Evolutionary conservation across 75 land plant species (phyloP), one percentile per base, ranked within the genome.

Genomic region (Sequoia sempervirens): DNA sequence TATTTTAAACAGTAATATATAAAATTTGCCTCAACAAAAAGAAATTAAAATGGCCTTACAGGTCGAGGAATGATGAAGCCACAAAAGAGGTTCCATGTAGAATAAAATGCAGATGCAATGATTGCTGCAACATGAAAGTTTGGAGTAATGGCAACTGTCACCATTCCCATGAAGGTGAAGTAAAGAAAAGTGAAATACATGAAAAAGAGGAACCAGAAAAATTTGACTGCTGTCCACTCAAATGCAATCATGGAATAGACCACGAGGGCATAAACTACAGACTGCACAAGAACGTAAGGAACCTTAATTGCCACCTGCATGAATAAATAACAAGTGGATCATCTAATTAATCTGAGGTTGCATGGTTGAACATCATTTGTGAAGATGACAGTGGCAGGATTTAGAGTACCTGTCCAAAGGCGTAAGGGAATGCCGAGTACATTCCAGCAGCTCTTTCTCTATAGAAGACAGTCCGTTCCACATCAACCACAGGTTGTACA

Each of bases 101-200:
- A 83, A 82, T 90, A 95, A 82, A 95, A 93, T 38, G 93, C 92
- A 18, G 93, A 73, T 5, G 95, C 83, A 28, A 92, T 80, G 37
- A 96, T 90, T 61, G 97, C 86, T 6, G 97, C 95, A 70, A 96
- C 84, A 52, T 95, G 88, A 17, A 86, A 87, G 80, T 93, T 96
- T 70, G 99, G 99, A 8, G 97, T 93, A 75, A 94, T 88, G 75
- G 96, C 86, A 15, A 96, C 98, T 40, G 93, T 87, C 96, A 96
- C 87, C 98, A 96, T 96, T 54, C 98, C 98, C 37, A 93, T 94
- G 88, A 92, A 92, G 9, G 99, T 95, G 90, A 89, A 95, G 87
- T 90, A 91, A 5, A 95, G 88, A 86, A 95, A 91, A 13, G 96
- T 87, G 93, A 94, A 91, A 91, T 85, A 95, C 78, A 76, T 85